Evolutionary conservation across 2,329 filamentous ascomycete genomes (phyloP).

Genomic region (Penicillium olsonii): DNA sequence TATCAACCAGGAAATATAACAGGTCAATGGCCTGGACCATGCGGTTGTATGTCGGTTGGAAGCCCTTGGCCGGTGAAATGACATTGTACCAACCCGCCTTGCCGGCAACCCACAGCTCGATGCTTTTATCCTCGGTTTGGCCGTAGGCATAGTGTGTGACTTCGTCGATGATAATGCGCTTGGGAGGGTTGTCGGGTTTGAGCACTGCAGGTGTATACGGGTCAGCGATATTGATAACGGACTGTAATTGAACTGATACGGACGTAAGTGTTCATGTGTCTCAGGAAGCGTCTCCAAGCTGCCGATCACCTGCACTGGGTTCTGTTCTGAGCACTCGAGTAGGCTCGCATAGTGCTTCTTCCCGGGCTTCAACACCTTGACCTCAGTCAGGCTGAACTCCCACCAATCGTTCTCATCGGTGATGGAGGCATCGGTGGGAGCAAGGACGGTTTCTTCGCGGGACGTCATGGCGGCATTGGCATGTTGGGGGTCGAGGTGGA

Average conservation of each 20-base stretch:
- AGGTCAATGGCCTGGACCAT: constrained; percentile 62
- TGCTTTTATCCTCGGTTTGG: constrained; percentile 56
- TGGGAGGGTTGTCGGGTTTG: constrained; percentile 42
- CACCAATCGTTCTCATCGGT: constrained; percentile 60
- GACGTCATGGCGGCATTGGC: constrained; percentile 44
- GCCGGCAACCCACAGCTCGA: constrained; percentile 63
- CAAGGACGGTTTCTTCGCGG: constrained; percentile 49
- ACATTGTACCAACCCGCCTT: constrained; percentile 65
- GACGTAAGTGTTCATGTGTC: constrained; percentile 46
- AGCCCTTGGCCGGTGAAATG: constrained; percentile 52
- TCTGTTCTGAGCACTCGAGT: constrained; percentile 55
- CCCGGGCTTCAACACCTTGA: constrained; percentile 53
- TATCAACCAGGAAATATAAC: constrained; percentile 63
- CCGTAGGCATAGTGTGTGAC: constrained; percentile 53
- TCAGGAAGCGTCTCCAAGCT: constrained; percentile 49
- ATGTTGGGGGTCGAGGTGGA: constrained; percentile 29
- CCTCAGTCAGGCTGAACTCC: constrained; percentile 59
- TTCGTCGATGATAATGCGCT: constrained; percentile 50
- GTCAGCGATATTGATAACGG: constrained; percentile 13
- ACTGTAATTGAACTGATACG: constrained; percentile 17
- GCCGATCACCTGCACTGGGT: constrained; percentile 59
- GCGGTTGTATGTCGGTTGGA: constrained; percentile 54
- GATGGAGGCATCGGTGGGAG: constrained; percentile 45
- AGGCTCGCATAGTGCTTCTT: constrained; percentile 56
- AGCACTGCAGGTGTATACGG: constrained; percentile 33